Evolutionary conservation across 257 asterid genomes (phyloP).

Genomic region (Oldenlandia corymbosa): DNA sequence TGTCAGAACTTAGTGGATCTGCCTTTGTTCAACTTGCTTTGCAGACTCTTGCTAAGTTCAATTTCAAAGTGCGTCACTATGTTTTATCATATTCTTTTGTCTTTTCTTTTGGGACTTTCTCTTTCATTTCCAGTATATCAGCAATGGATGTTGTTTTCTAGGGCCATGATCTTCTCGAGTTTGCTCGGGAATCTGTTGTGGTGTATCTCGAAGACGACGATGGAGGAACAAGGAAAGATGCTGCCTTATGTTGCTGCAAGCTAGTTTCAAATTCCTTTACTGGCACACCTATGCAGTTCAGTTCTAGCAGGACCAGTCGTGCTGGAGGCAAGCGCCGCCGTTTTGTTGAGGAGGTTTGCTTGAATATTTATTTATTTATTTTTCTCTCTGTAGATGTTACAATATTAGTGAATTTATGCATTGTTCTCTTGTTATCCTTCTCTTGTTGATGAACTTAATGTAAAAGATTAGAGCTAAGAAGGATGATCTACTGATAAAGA

Average conservation of each 20-base stretch:
- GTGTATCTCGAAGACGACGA: conserved; percentile 89
- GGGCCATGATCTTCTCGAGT: conserved; percentile 98
- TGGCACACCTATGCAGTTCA: conserved; percentile 59
- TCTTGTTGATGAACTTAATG: neutral
- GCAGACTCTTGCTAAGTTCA: conserved; percentile 85
- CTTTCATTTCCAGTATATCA: conserved; percentile 5
- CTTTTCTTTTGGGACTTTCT: conserved; percentile 5
- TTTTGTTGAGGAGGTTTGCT: conserved; percentile 87
- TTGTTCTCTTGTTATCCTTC: neutral
- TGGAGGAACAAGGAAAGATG: conserved; percentile 92
- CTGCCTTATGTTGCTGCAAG: conserved; percentile 97
- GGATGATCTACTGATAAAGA: too few species aligned
- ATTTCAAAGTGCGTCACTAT: conserved; percentile 57
- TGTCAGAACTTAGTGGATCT: conserved; percentile 76
- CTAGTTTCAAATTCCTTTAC: conserved; percentile 81
- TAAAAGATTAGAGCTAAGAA: neutral
- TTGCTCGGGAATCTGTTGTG: conserved; percentile 90
- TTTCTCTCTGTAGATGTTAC: neutral
- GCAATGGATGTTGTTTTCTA: conserved; percentile 27
- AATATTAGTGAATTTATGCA: neutral
- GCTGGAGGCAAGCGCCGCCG: conserved; percentile 89
- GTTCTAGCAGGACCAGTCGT: conserved; percentile 73
- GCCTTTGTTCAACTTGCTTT: conserved; percentile 90
- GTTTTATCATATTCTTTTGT: neutral
- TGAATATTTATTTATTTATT: neutral